Evolutionary conservation across 2,329 filamentous ascomycete species (phyloP), one percentile per base, ranked within the genome.

Genomic region (Ceratocystis colombiana): DNA sequence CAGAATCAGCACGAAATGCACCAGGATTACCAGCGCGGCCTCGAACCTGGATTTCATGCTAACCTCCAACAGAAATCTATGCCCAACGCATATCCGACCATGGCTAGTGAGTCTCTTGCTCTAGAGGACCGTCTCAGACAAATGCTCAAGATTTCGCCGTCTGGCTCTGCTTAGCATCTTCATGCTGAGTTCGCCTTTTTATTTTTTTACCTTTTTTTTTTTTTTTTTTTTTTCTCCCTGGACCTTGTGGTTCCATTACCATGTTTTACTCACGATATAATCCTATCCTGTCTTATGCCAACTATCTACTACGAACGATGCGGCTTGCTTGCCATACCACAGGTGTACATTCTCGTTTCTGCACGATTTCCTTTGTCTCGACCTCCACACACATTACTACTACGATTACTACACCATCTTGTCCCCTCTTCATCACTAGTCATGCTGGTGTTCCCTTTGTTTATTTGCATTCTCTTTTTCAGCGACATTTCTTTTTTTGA

Each of bases 131-230:
- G 67, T 5, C 50, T 68, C 7, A 41, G 50, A 22, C 61, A 68
- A 22, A 64, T 68, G 46, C 64, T 68, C 8, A 68, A 68, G 41
- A 68, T 68, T 28, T 48, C 64, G 4, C 63, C 62, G 8, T 64
- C 55, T 12, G 48, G 61, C 48, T 65, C 48, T 30, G 62, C 46
- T 15, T 64, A 55, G 41, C 5, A 25, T 28, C 28, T 15, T 53
- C 20, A 15, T 25, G 20, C 12, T 5, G 3, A 12, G 48, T 53
- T 53, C 2, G 10, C 10, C 48, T 53, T 53, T 53, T 53, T 53
- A 25, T 50, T 50, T 50, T 20, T 50, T 20, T 22, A 2, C 1
- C 17, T 20, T 50, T 50, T 50, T 25, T 50, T 50, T 25, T 20
- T n/a, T 12, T 3, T 50, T 66, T 12, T 66, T 63, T 66, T 66